phyloP scores from a whole-genome alignment of 257 asterid genomes.

The Solanum chilense region DNA sequence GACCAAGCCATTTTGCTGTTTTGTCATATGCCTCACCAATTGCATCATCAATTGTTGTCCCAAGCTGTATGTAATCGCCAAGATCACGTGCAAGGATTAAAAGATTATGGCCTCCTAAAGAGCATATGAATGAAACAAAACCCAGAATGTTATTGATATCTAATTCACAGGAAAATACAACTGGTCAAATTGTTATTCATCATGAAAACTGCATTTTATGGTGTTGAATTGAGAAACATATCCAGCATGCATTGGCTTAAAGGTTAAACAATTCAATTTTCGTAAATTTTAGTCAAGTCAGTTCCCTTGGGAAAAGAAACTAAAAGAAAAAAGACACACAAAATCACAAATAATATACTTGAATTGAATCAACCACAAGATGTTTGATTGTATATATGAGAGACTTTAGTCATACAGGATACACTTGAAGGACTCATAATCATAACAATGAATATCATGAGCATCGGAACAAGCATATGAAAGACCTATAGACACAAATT shows the following conservation, averaged over 20 bases:
- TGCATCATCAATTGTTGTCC: conserved; percentile 93
- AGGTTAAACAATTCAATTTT: neutral
- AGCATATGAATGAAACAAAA: conserved; percentile 1
- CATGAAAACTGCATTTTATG: neutral
- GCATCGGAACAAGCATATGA: neutral
- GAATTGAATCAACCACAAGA: neutral
- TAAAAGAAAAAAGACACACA: neutral
- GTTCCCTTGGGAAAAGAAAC: neutral
- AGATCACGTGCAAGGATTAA: conserved; percentile 89
- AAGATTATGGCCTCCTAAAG: conserved; percentile 92
- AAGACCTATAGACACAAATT: neutral
- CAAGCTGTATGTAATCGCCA: conserved; percentile 90
- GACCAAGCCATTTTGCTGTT: conserved; percentile 99
- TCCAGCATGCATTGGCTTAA: neutral
- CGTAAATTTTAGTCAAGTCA: neutral
- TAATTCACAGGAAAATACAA: neutral
- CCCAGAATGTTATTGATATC: neutral
- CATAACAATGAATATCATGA: neutral
- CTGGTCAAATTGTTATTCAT: neutral
- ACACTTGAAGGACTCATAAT: neutral
- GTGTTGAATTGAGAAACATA: neutral
- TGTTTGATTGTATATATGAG: neutral
- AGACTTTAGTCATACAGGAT: neutral
- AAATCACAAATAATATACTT: neutral
- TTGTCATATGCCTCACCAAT: conserved; percentile 99